Base-by-base conservation (phyloP, 495 filamentous ascomycete species). In the Gamarada debralockiae region DNA sequence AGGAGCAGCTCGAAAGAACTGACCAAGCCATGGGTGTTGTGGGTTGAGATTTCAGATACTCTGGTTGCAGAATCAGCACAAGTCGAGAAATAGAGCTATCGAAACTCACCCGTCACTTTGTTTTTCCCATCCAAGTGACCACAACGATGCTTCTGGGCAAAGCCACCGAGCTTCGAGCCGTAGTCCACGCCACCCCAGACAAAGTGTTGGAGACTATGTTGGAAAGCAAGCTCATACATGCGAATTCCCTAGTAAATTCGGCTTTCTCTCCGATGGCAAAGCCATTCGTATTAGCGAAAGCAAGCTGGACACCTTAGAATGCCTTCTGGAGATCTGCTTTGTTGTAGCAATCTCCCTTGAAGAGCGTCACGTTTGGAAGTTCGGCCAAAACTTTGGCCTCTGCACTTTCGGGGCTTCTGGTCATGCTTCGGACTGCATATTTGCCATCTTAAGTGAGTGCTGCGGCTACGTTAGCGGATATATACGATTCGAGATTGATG, bases 351-450 rank as follows among this genome's bases (percentile, higher is more conserved):
- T 53, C 57, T 1, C 71, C 71, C 49, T 66, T 31, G 5, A 70
- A 25, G 7, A 73, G 51, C n/a, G 58, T 59, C 8, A 73, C 67
- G 42, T 67, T 63, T 1, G 57, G 55, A 10, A 72, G 52, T 4
- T 61, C 44, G 24, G 58, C 55, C 6, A 80, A 68, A 5, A 67
- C 42, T 40, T 63, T 64, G 52, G 72, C 70, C 3, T 71, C 69
- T 1, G 52, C 20, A 17, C 66, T 70, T 10, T 64, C 56, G 22
- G 65, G 41, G 52, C 73, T 61, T 8, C 77, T 70, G 14, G 75
- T 79, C 10, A 81, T 62, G 12, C 75, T 52, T 7, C 74, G 67
- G 47, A 78, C 66, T 15, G 60, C 37, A 59, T 78, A 78, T 36
- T 57, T 50, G 8, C 40, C 18, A 48, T 65, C 63, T 21, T 20